Evolutionary conservation across 2,329 filamentous ascomycete genomes (phyloP), one percentile per base, ranked within the genome.

Genomic region (Cyphellophora attinorum): DNA sequence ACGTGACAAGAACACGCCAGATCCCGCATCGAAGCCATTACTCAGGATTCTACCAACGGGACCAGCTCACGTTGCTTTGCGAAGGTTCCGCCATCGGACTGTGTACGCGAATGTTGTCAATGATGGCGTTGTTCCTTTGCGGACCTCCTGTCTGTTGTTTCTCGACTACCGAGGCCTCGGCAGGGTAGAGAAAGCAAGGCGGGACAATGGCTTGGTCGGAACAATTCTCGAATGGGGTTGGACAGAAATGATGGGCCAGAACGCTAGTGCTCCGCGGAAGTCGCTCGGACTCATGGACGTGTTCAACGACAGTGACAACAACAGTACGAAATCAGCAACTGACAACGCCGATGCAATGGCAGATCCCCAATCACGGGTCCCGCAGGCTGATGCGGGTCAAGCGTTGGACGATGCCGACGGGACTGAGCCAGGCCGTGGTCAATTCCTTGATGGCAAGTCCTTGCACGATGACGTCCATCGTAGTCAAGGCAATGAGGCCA

Each of bases 141-240:
- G 91, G 14, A 98, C 91, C 4, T 96, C 89, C 44, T 98, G 89
- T 57, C 66, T 98, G n/a, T 62, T 98, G 5, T 98, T 98, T 52
- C 65, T 98, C 2, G 91, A 98, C 55, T 98, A 91, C 91, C 82
- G 88, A 59, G 91, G 91, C 0, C 65, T 98, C 3, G 89, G 82
- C 4, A 80, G 85, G 25, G 91, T 98, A 2, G 86, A 96, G 47
- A 98, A 98, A 59, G 89, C 91, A 8, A 75, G 89, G 14, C 69
- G 91, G 55, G 89, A 93, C 55, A 93, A 88, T 41, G 89, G 89
- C 1, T 65, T 96, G 17, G 84, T 98, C 23, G 88, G 93, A 34
- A 94, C 88, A 0, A 78, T 96, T 44, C 85, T 91, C 18, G 85
- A 84, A 36, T 95, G 89, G 70, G 89, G 91, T 2, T 95, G 88